Base-by-base conservation (phyloP, 2,329 filamentous ascomycete genomes). In the Colletotrichum acutatum region DNA sequence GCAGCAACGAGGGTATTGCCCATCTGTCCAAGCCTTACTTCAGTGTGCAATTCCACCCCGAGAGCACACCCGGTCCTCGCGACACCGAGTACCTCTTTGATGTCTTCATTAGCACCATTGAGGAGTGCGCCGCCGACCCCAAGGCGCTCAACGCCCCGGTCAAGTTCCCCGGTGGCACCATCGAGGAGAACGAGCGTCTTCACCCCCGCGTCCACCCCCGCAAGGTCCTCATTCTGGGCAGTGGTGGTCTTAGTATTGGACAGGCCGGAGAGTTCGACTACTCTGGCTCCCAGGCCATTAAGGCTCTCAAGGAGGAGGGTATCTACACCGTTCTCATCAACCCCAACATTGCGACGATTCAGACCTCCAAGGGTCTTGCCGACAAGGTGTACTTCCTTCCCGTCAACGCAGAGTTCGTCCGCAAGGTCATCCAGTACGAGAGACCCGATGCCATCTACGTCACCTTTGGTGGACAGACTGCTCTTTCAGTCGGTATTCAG, bases 351-450 rank as follows among this genome's bases (percentile, higher is more conserved):
- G 97, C 97, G 76, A 99, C 97, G 0, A 98, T 98, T 75, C 97
- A 99, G 83, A 99, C 97, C 5, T 98, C 97, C 66, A 98, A 98
- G 86, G 97, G 97, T 76, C 87, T 99, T 66, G 97, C 97, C 16
- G 97, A 99, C 84, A 98, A 98, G 87, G 97, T 99, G 64, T 99
- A 98, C 86, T 99, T 98, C 88, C 88, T 98, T 56, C 97, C 97
- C 0, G 97, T 99, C 81, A 98, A 95, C 74, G 94, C 96, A 71
- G 96, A 98, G 66, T 98, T 98, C 77, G 97, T 99, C 56, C 94
- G 96, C 81, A 98, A 98, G 85, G 95, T 99, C 81, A 98, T 99
- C 81, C 89, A 95, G 81, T 93, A 97, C 79, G 97, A 99, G 86
- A 91, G 93, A 34, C 97, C 97, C 0, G 97, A 99, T 85, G 95